Evolutionary conservation across 257 asterid species (phyloP).

Genomic region (Perilla frutescens): DNA sequence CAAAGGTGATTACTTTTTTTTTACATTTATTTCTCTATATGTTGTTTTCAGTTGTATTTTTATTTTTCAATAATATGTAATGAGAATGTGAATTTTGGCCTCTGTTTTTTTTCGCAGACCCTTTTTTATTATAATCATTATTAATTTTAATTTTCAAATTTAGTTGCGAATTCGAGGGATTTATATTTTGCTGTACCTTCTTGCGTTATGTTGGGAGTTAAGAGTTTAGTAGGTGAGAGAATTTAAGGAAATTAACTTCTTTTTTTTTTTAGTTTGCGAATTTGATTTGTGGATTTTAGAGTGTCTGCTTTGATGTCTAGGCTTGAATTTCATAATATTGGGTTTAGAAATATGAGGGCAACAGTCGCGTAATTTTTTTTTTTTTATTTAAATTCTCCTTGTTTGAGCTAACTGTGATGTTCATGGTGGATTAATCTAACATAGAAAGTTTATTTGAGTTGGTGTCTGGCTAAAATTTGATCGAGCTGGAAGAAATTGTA

Average conservation of each 20-base stretch:
- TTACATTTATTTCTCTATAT: neutral
- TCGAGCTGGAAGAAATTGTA: neutral
- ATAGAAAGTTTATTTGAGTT: neutral
- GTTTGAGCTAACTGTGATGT: neutral
- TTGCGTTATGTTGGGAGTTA: neutral
- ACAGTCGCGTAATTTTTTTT: too few relatives aligned
- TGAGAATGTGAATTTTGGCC: neutral
- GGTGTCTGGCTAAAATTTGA: neutral
- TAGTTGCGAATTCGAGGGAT: neutral
- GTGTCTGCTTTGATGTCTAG: neutral
- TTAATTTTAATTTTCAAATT: too few relatives aligned
- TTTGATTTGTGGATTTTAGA: neutral
- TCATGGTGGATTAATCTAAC: neutral
- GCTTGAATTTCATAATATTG: neutral
- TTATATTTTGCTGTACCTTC: neutral
- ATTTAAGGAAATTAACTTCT: neutral
- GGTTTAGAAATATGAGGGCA: neutral
- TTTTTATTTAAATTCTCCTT: too few relatives aligned
- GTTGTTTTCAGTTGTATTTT: neutral
- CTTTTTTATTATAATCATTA: neutral
- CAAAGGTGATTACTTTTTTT: constrained; percentile 11
- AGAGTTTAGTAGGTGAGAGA: neutral
- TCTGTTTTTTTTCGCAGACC: neutral
- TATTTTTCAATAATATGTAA: neutral
- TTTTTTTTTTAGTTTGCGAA: neutral